Evolutionary conservation across 306 rosid genomes (phyloP), one percentile per base, ranked within the genome.

Genomic region (Sicyos edulis): DNA sequence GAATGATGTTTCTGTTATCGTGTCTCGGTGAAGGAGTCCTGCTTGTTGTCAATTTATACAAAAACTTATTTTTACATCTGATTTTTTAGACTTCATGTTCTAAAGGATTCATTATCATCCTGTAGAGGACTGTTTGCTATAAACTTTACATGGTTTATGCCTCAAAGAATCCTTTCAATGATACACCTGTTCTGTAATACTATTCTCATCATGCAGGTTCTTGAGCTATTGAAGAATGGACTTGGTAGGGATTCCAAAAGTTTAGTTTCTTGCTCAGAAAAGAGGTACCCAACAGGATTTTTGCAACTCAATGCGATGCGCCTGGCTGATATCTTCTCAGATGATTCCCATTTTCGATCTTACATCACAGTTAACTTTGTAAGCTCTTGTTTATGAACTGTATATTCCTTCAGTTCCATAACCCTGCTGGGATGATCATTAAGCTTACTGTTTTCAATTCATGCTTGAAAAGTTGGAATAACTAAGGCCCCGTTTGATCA

Each of bases 241-340:
- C 80, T 93, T 78, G 86, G 86, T 71, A 87, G 82, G 77, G 83
- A 88, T 56, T 85, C 86, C 54, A 78, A 71, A 51, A 77, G 54
- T 70, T 80, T 70, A 71, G 34, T 77, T 76, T 34, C 76, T 75
- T 62, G 54, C 71, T 59, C 83, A 5, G 90, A 84, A 71, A 79
- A 70, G 86, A 80, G 81, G 68, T 78, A 82, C 49, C 96, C 98
- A 26, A 80, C 77, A 83, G 98, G 98, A 14, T 76, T 88, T 83
- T 82, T 89, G 81, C 98, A 93, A 82, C 98, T 93, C 83, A 90
- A 90, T 81, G 98, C 98, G 12, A 82, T 93, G 98, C 97, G 97
- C 78, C 89, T 93, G 24, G 91, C 88, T 79, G 98, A 92, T 77
- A 82, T 90, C 70, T 85, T 90, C 82, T 92, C 98, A 2, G 98